Percentiles rank a stretch among this genome's conserved stretches.
Conservation (phyloP, 23 red algal species). For the Gracilariopsis chorda region DNA sequence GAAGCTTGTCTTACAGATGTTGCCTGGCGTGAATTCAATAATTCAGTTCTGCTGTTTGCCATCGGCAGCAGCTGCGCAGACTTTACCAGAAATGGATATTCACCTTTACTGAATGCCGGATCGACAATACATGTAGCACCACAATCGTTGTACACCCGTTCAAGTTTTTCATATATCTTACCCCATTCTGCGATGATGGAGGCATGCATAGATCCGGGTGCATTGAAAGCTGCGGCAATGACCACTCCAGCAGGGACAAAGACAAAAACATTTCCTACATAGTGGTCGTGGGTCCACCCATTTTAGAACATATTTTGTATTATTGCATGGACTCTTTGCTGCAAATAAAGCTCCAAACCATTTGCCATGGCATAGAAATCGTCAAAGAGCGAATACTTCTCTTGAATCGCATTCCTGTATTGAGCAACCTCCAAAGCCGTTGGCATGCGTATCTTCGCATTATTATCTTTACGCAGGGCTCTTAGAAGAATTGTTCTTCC, state of each 20-base stretch:
- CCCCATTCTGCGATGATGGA: background rate
- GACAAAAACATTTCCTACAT: background rate
- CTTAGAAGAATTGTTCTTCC: background rate
- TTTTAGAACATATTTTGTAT: background rate
- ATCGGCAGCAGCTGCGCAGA: background rate
- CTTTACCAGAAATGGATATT: background rate
- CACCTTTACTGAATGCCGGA: background rate
- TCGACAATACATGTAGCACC: background rate
- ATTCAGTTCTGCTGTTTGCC: background rate
- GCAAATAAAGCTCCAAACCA: background rate
- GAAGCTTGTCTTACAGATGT: background rate
- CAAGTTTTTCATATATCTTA: background rate
- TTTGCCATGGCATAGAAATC: background rate
- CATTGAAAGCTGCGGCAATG: background rate
- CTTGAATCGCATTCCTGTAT: background rate
- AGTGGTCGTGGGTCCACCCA: background rate
- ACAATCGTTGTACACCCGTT: background rate
- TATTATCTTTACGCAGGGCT: background rate
- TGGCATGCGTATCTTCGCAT: background rate
- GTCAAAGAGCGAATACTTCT: background rate
- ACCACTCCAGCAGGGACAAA: background rate
- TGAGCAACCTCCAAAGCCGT: background rate
- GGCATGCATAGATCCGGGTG: background rate
- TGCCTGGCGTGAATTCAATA: background rate
- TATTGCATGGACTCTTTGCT: background rate